Conservation (phyloP, 2,329 filamentous ascomycete genomes). For the Lachnellula occidentalis region DNA sequence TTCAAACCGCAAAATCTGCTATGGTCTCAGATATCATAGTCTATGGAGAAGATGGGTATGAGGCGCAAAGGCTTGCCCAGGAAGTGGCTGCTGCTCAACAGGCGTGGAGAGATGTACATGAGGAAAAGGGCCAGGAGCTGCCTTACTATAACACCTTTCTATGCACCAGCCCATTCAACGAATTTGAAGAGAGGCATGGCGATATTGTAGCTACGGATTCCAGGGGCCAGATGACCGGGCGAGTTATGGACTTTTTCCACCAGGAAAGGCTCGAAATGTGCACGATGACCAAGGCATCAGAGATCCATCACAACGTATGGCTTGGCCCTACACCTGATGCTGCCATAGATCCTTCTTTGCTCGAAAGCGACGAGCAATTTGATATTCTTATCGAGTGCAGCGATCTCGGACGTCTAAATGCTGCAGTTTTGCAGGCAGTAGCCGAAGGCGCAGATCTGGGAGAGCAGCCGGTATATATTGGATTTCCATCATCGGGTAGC, state of each 20-base stretch:
- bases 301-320: conserved; percentile 87
- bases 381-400: conserved; percentile 86
- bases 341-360: conserved; percentile 36
- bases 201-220: conserved; percentile 73
- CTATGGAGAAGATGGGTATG: conserved; percentile 68
- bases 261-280: conserved; percentile 92
- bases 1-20: conserved; percentile 84
- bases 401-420: conserved; percentile 74
- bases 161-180: conserved; percentile 55
- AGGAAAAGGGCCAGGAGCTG: conserved; percentile 46
- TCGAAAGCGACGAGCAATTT: conserved; percentile 54
- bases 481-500: conserved; percentile 93
- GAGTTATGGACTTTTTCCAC: conserved; percentile 81
- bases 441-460: conserved; percentile 44
- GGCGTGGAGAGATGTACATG: conserved; percentile 64
- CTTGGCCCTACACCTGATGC: conserved; percentile 79
- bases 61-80: conserved; percentile 58
- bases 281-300: conserved; percentile 80
- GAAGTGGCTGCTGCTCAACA: conserved; percentile 71
- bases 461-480: conserved; percentile 43
- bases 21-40: conserved; percentile 87
- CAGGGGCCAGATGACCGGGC: conserved; percentile 64
- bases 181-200: conserved; percentile 65
- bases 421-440: conserved; percentile 58
- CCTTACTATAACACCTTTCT: conserved; percentile 84